phyloP scores from a whole-genome alignment of 2,329 filamentous ascomycete genomes.

The Fusarium phyllophilum region DNA sequence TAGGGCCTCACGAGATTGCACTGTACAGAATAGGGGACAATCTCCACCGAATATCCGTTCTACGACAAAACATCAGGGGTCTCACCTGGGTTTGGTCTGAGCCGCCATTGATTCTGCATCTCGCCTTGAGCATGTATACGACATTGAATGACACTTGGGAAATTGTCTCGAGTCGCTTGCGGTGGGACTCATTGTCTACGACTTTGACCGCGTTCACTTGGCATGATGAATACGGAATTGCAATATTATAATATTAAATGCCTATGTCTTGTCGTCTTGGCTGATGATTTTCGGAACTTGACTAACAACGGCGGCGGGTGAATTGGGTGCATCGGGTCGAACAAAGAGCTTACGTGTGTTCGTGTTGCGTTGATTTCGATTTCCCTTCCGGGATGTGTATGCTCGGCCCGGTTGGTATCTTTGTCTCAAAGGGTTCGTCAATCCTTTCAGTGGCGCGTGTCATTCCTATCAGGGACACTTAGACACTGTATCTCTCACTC shows the following conservation, averaged over 20 bases:
- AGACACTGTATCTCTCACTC: slow-evolving; percentile 38
- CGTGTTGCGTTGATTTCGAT: slow-evolving; percentile 6
- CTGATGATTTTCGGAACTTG: background rate
- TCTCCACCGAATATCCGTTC: slow-evolving; percentile 42
- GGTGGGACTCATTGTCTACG: slow-evolving; percentile 8
- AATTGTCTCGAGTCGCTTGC: slow-evolving; percentile 33
- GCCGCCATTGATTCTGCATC: slow-evolving; percentile 11
- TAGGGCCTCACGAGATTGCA: slow-evolving; percentile 26
- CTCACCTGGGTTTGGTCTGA: slow-evolving; percentile 16
- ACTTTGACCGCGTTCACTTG: slow-evolving; percentile 11
- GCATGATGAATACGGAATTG: slow-evolving; percentile 8
- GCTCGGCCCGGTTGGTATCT: slow-evolving; percentile 24
- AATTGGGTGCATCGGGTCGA: background rate
- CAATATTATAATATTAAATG: slow-evolving; percentile 11
- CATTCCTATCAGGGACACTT: slow-evolving; percentile 27
- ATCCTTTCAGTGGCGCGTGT: slow-evolving; percentile 14
- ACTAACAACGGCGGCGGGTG: background rate
- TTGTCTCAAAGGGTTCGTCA: slow-evolving; percentile 21
- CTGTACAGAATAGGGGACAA: slow-evolving; percentile 43
- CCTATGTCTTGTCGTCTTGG: slow-evolving; percentile 21
- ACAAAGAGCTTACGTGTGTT: slow-evolving; percentile 33
- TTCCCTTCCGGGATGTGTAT: slow-evolving; percentile 23
- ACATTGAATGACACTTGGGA: slow-evolving; percentile 31
- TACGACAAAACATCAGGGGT: slow-evolving; percentile 32
- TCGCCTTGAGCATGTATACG: slow-evolving; percentile 29